Evolutionary conservation across 73 alveolate species (phyloP), one percentile per base, ranked within the genome.

Genomic region (Effrenium voratum): DNA sequence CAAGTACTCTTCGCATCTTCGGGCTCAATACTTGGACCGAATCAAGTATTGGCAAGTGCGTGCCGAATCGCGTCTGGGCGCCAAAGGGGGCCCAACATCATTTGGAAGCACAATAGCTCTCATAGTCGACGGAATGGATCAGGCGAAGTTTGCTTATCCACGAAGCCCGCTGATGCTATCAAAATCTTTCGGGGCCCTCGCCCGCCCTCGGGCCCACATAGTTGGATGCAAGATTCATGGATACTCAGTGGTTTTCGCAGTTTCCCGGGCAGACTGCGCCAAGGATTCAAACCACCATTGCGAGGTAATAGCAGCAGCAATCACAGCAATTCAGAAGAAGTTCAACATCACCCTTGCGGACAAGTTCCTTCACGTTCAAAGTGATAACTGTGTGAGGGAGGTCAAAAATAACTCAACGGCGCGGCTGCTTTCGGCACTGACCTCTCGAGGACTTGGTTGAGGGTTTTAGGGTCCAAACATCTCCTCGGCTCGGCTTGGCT

Each of bases 171-270:
- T 6, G 32, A 45, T 79, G 26, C 6, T 45, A 2, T 15, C 43
- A 1, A 79, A 79, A 44, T 38, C 22, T 1, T 45, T 79, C 8
- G 57, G 16, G 5, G 90, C 70, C 2, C 8, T 79, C 44, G 6
- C 15, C n/a, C 90, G 90, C 44, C 90, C 90, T 26, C 90, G 90
- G 12, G 90, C 90, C 1, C 90, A 79, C 45, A 79, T 79, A 13
- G 3, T 68, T 4, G 63, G 90, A 6, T 79, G 63, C 43, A 46
- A 45, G 5, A 3, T 16, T 1, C 90, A 79, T 46, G 90, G 90
- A 5, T 3, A 52, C 10, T 3, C 46, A 26, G 45, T 79, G 4
- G 5, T 79, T 0, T 79, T 79, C 70, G 46, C 70, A 4, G 68
- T 79, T 4, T 22, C 57, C 4, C 46, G 44, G 4, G 45, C 70